Evolutionary conservation across 441 rosid genomes (phyloP).

Genomic region (Corymbia citriodora): DNA sequence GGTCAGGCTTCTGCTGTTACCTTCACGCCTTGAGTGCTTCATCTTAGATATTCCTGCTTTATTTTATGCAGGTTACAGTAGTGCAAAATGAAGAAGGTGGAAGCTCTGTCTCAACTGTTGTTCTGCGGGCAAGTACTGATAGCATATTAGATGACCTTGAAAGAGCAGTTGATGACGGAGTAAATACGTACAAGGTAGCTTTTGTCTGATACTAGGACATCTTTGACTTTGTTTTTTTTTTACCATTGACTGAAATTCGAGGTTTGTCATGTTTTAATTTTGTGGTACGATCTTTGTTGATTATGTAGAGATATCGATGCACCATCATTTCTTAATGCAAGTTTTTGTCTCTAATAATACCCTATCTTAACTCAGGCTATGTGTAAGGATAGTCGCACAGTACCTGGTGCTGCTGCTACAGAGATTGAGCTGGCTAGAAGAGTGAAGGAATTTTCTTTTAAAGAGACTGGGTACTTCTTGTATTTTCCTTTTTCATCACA

Average conservation of each 20-base stretch:
- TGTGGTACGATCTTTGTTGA: neutral
- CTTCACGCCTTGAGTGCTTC: neutral
- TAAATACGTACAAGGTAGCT: constrained; percentile 89
- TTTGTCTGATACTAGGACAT: neutral
- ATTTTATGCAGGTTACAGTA: constrained; percentile 60
- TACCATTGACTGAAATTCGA: neutral
- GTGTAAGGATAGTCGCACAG: constrained; percentile 94
- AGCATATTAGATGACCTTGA: constrained; percentile 99
- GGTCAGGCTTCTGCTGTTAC: neutral
- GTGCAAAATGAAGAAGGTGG: constrained; percentile 97
- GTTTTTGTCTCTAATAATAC: neutral
- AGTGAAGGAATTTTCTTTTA: constrained; percentile 85
- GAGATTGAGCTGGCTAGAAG: constrained; percentile 97
- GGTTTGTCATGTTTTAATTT: neutral
- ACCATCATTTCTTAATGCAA: neutral
- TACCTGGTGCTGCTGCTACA: constrained; percentile 99
- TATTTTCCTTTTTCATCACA: neutral
- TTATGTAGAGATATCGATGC: neutral
- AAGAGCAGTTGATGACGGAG: constrained; percentile 99
- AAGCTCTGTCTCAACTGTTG: constrained; percentile 83
- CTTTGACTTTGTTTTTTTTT: neutral
- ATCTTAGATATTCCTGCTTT: neutral
- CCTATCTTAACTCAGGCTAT: constrained; percentile 51
- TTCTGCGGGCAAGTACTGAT: constrained; percentile 95
- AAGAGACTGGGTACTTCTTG: constrained; percentile 79